Percentiles rank a stretch among this genome's conserved stretches.
Evolutionary conservation across 352 stramenopile genomes (phyloP).

Genomic region (Pythium coloratum): DNA sequence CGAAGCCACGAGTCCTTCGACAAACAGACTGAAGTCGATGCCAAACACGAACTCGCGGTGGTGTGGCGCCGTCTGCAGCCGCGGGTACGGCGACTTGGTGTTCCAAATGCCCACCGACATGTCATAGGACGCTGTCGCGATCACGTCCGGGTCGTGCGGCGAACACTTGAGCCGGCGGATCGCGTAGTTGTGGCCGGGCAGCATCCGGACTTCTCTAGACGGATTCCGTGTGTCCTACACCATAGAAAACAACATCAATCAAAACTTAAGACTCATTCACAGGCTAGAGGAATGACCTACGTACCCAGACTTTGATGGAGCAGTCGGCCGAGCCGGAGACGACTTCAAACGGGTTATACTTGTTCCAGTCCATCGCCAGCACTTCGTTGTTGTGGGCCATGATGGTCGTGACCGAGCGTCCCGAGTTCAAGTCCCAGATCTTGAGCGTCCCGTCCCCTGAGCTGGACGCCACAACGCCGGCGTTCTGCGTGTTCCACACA

Average conservation of each 20-base stretch:
- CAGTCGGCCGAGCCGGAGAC: slow-evolving; percentile 85
- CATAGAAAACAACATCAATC: background rate
- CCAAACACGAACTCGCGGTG: slow-evolving; percentile 90
- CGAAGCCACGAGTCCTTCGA: slow-evolving; percentile 70
- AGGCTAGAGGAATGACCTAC: background rate
- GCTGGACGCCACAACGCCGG: slow-evolving; percentile 67
- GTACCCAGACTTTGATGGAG: slow-evolving; percentile 85
- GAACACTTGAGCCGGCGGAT: slow-evolving; percentile 86
- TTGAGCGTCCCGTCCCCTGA: slow-evolving; percentile 76
- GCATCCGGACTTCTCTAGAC: slow-evolving; percentile 55
- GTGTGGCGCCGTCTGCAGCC: slow-evolving; percentile 71
- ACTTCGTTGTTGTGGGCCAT: slow-evolving; percentile 81
- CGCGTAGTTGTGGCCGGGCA: slow-evolving; percentile 82
- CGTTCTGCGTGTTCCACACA: slow-evolving; percentile 84
- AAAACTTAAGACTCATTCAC: too few relatives aligned
- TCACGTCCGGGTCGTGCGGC: slow-evolving; percentile 75
- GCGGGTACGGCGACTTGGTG: slow-evolving; percentile 72
- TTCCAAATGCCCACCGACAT: slow-evolving; percentile 91
- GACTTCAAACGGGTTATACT: slow-evolving; percentile 90
- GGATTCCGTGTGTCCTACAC: slow-evolving; percentile 73
- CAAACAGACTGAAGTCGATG: slow-evolving; percentile 84
- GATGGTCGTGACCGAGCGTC: slow-evolving; percentile 57
- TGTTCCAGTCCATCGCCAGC: slow-evolving; percentile 90
- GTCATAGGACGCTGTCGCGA: slow-evolving; percentile 89
- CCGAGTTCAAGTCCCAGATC: slow-evolving; percentile 77